Conservation (phyloP, 768 basidiomycete species). For the Ramaria rubella region DNA sequence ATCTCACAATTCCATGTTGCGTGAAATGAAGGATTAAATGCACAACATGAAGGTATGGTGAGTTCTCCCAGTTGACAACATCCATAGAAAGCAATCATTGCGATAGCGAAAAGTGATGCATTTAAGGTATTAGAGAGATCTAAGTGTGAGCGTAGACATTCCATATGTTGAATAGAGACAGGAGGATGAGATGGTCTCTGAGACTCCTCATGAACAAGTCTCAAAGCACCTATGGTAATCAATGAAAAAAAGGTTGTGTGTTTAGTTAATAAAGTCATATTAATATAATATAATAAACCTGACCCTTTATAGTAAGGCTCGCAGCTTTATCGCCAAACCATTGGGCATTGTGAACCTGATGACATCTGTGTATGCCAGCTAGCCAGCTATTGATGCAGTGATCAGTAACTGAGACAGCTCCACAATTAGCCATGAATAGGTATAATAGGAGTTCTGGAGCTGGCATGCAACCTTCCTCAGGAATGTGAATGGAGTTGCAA, state of each 20-base stretch:
- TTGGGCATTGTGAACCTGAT: too few relatives aligned
- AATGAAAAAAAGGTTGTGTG: too few relatives aligned
- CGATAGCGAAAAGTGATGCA: constrained; percentile 31
- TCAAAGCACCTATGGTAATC: constrained; percentile 22
- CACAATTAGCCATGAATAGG: background rate
- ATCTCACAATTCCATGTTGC: background rate
- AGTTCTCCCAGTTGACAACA: background rate
- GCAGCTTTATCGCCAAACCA: too few relatives aligned
- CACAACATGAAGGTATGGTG: background rate
- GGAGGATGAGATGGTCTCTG: constrained; percentile 17
- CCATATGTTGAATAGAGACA: constrained; percentile 19
- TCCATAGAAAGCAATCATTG: background rate
- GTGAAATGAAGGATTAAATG: too few relatives aligned
- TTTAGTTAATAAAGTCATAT: too few relatives aligned
- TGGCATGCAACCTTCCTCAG: constrained; percentile 21
- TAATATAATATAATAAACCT: too few relatives aligned
- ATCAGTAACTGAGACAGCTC: too few relatives aligned
- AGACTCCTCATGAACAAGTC: constrained; percentile 20
- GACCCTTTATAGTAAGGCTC: too few relatives aligned
- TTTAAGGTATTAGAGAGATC: background rate
- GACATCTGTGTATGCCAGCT: too few relatives aligned
- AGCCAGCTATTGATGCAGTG: too few relatives aligned
- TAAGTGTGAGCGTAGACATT: background rate
- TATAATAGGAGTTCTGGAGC: background rate
- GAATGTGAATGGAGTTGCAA: constrained; percentile 24